phyloP scores from a whole-genome alignment of 768 basidiomycete species.

The Pisolithus tinctorius region DNA sequence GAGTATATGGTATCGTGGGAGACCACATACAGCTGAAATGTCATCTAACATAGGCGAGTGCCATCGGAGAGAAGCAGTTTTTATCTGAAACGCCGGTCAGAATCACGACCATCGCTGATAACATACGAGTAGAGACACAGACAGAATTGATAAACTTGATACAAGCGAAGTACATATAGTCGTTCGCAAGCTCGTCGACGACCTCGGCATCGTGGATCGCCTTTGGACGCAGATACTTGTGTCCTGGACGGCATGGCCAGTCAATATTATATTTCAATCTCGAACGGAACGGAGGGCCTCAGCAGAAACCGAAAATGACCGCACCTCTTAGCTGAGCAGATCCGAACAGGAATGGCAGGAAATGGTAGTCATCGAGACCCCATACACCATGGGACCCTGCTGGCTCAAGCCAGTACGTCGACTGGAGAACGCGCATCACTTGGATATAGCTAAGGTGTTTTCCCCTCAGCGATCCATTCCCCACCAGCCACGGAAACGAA shows the following conservation, averaged over 20 bases:
- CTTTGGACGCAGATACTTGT: conserved; percentile 87
- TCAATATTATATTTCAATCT: neutral
- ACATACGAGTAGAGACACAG: conserved; percentile 15
- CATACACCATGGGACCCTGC: conserved; percentile 99
- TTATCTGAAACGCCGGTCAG: conserved; percentile 50
- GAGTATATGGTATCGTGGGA: neutral
- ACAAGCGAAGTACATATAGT: conserved; percentile 97
- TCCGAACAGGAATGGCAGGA: conserved; percentile 86
- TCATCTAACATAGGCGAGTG: conserved; percentile 99
- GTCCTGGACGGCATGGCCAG: conserved; percentile 38
- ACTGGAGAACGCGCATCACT: conserved; percentile 82
- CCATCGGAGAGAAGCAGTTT: conserved; percentile 93
- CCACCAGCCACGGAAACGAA: neutral
- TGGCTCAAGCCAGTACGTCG: conserved; percentile 95
- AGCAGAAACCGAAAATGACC: conserved; percentile 2
- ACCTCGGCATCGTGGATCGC: conserved; percentile 89
- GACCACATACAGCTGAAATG: conserved; percentile 65
- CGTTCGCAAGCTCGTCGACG: conserved; percentile 82
- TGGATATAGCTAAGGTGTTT: conserved; percentile 52
- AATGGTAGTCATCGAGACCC: conserved; percentile 97
- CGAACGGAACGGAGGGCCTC: neutral
- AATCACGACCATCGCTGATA: neutral
- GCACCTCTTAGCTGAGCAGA: conserved; percentile 67
- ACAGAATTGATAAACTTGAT: conserved; percentile 95
- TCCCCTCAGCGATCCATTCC: neutral